Base-by-base conservation (phyloP, 148 eudicot genomes). In the Vaccinium corymbosum region DNA sequence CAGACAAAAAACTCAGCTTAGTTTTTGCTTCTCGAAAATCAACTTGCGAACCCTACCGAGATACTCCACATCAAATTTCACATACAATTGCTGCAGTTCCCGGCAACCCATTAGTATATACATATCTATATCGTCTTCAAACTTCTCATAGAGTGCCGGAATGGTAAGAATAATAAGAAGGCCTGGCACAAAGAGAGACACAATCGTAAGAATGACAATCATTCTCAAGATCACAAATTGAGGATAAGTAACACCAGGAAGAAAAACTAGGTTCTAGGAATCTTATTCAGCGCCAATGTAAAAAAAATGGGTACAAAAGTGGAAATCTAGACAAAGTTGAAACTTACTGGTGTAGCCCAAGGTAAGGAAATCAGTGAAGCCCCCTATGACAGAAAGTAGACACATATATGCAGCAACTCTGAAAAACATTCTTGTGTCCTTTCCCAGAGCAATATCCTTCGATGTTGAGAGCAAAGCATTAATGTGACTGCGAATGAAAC, bases 121-220 rank as follows among this genome's bases (percentile, higher is more conserved):
- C 84, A 64, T 78, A 75, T 93, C 92, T 14, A 96, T 81, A 19
- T 46, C 83, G 42, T 90, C 91, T 90, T 91, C 93, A 70, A 87
- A 91, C 90, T 89, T 93, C 89, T 93, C 98, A 53, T 93, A 96
- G n/a, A 94, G 74, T 27, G 89, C 93, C 14, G 98, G 98, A 88
- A 94, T 29, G 48, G 95, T 91, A 77, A 96, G 94, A 77, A 91
- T 62, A 50, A 91, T 27, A 76, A 89, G 81, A 64, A 94, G 89
- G 87, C 95, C 98, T 96, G 93, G 84, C 86, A 82, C 9, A 10
- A 46, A 85, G 48, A 38, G 61, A n/a, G 57, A 79, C 51, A 56
- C 16, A 49, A 57, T 79, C 14, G 25, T 68, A 6, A 64, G 48
- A 50, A 75, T 80, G n/a, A n/a, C 22, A 42, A 68, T 79, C 53